Conservation (phyloP, 176 grass and related monocot genomes). For the Saccharum spontaneum region DNA sequence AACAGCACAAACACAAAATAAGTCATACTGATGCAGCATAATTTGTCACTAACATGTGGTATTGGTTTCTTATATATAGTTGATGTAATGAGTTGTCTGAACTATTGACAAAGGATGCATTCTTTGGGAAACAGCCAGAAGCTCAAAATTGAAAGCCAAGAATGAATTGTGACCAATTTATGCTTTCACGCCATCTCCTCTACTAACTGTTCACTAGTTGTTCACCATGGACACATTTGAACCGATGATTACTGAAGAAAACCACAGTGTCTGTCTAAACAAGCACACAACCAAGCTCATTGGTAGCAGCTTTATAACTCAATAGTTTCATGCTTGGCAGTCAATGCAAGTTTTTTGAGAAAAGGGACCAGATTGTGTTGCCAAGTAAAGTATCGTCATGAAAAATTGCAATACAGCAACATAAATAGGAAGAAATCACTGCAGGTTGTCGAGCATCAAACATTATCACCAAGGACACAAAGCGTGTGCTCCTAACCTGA, state of each 20-base stretch:
- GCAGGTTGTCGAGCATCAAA: not conserved
- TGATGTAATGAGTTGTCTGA: not conserved
- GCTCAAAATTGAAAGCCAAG: not conserved
- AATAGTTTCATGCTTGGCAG: not conserved
- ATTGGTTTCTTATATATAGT: not conserved
- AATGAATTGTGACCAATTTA: slow-evolving; percentile 1
- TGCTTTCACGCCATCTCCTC: not conserved
- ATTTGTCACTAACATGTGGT: not conserved
- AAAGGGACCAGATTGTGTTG: not conserved
- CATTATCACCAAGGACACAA: not conserved
- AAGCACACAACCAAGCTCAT: not conserved
- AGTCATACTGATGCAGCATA: not conserved
- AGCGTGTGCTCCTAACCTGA: not conserved
- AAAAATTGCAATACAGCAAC: not conserved
- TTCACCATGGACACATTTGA: not conserved
- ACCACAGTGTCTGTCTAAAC: slow-evolving; percentile 3
- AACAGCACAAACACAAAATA: slow-evolving; percentile 8
- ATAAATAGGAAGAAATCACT: not conserved
- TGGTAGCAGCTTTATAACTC: not conserved
- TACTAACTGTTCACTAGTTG: not conserved
- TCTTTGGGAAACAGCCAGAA: not conserved
- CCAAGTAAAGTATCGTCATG: not conserved
- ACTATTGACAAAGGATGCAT: not conserved
- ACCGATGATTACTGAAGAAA: not conserved
- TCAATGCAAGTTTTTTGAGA: not conserved